These are phyloP conservation scores for Prototheca cutis DNA, from an alignment of 163 green algal genomes.

Conservation along the genomic window DNA sequence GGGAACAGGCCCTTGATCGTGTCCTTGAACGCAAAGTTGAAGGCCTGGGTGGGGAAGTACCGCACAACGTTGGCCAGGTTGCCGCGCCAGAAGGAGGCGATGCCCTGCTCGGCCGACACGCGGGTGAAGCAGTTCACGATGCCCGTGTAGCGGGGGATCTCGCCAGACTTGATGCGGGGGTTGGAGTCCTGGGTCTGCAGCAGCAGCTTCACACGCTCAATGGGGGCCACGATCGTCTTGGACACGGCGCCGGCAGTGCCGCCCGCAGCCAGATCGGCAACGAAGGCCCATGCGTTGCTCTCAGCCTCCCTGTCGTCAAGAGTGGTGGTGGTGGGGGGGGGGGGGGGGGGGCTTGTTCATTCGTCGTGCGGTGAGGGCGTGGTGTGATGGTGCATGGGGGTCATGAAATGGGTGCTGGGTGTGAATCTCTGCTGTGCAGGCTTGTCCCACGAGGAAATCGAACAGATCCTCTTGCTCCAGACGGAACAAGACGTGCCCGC, in stretches of 20 bases:
- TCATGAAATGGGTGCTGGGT: too few species aligned
- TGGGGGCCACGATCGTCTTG: slow-evolving; percentile 93
- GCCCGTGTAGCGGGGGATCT: slow-evolving; percentile 78
- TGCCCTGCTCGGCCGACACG: slow-evolving; percentile 69
- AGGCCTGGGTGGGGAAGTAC: slow-evolving; percentile 86
- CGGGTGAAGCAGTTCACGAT: slow-evolving; percentile 95
- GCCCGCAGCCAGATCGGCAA: slow-evolving; percentile 63
- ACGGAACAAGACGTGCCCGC: too few species aligned
- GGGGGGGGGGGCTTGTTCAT: too few species aligned
- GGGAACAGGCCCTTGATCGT: slow-evolving; percentile 98
- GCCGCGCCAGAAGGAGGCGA: slow-evolving; percentile 91
- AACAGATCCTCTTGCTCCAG: too few species aligned
- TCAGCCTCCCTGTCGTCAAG: too few species aligned
- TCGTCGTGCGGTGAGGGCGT: too few species aligned
- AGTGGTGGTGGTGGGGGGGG: too few species aligned
- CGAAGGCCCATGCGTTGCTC: slow-evolving; percentile 45
- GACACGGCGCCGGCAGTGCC: slow-evolving; percentile 80
- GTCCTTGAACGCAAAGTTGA: slow-evolving; percentile 99
- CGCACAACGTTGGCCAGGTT: slow-evolving; percentile 98
- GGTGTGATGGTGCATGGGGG: too few species aligned
- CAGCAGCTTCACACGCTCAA: slow-evolving; percentile 98
- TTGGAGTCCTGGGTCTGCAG: slow-evolving; percentile 90
- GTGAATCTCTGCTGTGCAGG: too few species aligned
- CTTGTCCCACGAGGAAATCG: too few species aligned
- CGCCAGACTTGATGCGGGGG: slow-evolving; percentile 65